Conservation (phyloP, 768 basidiomycete species). For the Tylopilus vinaceipallidus region DNA sequence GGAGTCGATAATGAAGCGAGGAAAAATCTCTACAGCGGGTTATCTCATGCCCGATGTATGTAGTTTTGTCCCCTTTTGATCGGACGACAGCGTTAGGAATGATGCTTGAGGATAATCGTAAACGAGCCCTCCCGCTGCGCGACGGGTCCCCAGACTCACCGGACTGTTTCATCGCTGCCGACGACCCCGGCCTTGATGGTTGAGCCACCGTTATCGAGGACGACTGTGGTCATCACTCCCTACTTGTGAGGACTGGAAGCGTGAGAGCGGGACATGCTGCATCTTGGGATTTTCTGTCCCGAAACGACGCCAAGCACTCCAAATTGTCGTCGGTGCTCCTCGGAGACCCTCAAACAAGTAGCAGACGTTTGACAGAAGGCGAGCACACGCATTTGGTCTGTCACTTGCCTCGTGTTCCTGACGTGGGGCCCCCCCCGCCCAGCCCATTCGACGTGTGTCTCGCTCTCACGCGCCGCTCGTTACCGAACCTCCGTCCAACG, state of each 20-base stretch:
- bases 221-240: slow-evolving; percentile 40
- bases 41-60: slow-evolving; percentile 87
- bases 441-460: slow-evolving; percentile 2
- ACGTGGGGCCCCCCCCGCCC: background rate
- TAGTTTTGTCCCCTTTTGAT: slow-evolving; percentile 78
- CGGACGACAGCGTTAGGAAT: slow-evolving; percentile 82
- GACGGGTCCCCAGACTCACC: slow-evolving; percentile 16
- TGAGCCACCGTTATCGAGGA: slow-evolving; percentile 87
- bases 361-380: slow-evolving; percentile 8
- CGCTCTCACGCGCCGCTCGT: slow-evolving; percentile 1
- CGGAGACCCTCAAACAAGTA: slow-evolving; percentile 10
- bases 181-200: slow-evolving; percentile 74
- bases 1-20: slow-evolving; percentile 76
- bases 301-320: background rate
- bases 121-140: slow-evolving; percentile 1
- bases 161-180: slow-evolving; percentile 28
- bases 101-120: slow-evolving; percentile 44
- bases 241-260: background rate
- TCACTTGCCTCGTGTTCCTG: background rate
- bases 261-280: slow-evolving; percentile 5
- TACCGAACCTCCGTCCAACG: background rate
- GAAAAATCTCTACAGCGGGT: slow-evolving; percentile 75
- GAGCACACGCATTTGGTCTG: background rate
- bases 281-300: slow-evolving; percentile 5
- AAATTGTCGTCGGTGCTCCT: slow-evolving; percentile 2